These are phyloP conservation scores for Vanrija sp. DNA, from an alignment of 1,284 basidiomycete species.

Conservation along the genomic window DNA sequence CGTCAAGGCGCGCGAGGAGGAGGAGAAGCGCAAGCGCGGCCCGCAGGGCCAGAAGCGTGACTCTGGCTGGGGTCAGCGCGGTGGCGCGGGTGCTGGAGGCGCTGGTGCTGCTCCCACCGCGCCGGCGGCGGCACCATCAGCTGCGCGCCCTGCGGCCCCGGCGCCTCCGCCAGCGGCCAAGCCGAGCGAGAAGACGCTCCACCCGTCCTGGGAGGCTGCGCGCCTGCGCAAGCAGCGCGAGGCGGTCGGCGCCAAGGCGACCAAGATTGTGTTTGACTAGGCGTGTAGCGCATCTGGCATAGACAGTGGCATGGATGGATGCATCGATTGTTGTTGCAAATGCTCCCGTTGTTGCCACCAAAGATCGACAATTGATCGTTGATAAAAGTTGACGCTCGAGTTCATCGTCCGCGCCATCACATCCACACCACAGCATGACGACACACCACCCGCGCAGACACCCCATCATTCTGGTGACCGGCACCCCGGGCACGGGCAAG, in stretches of 20 bases:
- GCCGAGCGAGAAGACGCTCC: slow-evolving; percentile 56
- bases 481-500: slow-evolving; percentile 68
- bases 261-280: slow-evolving; percentile 55
- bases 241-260: slow-evolving; percentile 45
- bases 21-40: slow-evolving; percentile 13
- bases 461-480: slow-evolving; percentile 90
- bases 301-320: too few relatives aligned
- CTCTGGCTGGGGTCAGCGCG: slow-evolving; percentile 18
- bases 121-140: not conserved
- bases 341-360: slow-evolving; percentile 12
- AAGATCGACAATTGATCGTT: not conserved
- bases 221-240: slow-evolving; percentile 63
- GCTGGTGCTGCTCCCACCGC: slow-evolving; percentile 7
- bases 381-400: slow-evolving; percentile 4
- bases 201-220: slow-evolving; percentile 94
- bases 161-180: not conserved
- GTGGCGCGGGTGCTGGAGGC: slow-evolving; percentile 5
- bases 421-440: slow-evolving; percentile 33
- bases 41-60: slow-evolving; percentile 13
- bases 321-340: not conserved
- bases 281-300: too few relatives aligned
- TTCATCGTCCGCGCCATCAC: too few relatives aligned
- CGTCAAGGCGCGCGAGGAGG: slow-evolving; percentile 56
- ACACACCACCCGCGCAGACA: slow-evolving; percentile 46
- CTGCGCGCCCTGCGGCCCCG: slow-evolving; percentile 11